Conservation (phyloP, 2,329 filamentous ascomycete species). For the Colletotrichum sp. region DNA sequence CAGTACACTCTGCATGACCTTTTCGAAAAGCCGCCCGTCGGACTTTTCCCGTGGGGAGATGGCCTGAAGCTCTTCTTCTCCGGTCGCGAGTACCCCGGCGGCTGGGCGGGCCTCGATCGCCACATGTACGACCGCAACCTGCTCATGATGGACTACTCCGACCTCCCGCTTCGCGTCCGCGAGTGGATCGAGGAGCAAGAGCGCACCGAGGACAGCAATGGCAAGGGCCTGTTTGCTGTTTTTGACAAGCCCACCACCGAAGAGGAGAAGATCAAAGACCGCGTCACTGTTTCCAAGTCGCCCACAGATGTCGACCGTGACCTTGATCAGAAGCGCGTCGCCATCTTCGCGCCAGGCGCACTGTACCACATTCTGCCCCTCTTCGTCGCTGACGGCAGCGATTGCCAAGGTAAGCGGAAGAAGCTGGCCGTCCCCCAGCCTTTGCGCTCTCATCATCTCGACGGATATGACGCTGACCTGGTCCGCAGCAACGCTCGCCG, state of each 20-base stretch:
- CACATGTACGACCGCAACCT: constrained; percentile 55
- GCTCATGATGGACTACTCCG: constrained; percentile 50
- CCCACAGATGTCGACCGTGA: constrained; percentile 30
- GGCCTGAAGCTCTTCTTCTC: constrained; percentile 46
- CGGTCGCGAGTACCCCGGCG: constrained; percentile 51
- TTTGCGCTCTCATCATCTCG: neutral
- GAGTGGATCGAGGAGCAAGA: constrained; percentile 55
- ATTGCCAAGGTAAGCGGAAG: constrained; percentile 38
- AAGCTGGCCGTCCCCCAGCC: neutral
- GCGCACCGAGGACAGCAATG: constrained; percentile 29
- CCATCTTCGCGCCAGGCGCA: constrained; percentile 49
- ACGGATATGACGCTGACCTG: neutral
- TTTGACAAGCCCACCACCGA: constrained; percentile 43
- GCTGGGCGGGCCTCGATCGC: constrained; percentile 57
- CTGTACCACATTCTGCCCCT: constrained; percentile 47
- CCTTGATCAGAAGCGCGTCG: constrained; percentile 30
- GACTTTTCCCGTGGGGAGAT: constrained; percentile 42
- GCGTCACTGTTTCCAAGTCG: constrained; percentile 26
- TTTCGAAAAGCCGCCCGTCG: constrained; percentile 38
- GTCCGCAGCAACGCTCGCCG: constrained; percentile 21
- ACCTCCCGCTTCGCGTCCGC: constrained; percentile 46
- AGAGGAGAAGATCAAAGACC: constrained; percentile 43
- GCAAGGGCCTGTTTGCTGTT: constrained; percentile 46
- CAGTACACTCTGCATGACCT: constrained; percentile 52
- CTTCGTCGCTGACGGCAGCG: constrained; percentile 42